Percentiles rank a stretch among this genome's conserved stretches.
Conservation (phyloP, 164 flowering plant genomes). For the Magnolia kwangsiensis region DNA sequence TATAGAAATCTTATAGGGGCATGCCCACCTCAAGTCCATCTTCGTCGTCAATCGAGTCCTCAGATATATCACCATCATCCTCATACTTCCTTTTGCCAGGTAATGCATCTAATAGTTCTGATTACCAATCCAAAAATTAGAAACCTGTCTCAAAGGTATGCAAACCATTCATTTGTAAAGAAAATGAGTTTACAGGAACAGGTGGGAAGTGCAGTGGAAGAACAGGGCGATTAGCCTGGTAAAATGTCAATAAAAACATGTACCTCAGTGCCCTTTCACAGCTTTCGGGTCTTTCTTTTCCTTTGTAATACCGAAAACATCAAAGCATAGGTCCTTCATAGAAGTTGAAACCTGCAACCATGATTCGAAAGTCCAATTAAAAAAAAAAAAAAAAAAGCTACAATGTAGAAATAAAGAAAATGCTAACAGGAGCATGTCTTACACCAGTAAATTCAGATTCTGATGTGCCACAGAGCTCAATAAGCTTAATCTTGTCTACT, state of each 20-base stretch:
- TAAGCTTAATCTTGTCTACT: constrained; percentile 79
- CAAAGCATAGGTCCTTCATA: constrained; percentile 87
- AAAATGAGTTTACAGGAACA: background rate
- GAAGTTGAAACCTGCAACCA: constrained; percentile 64
- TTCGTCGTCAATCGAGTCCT: constrained; percentile 50
- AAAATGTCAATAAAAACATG: background rate
- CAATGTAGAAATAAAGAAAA: background rate
- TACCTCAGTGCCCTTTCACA: constrained; percentile 88
- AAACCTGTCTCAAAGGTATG: background rate
- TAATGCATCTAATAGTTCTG: constrained; percentile 78
- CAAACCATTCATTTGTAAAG: background rate
- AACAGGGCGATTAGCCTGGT: background rate
- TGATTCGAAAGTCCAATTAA: background rate
- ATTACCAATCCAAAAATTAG: background rate
- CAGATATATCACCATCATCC: constrained; percentile 58
- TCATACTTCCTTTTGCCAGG: constrained; percentile 78
- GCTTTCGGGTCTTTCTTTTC: constrained; percentile 80
- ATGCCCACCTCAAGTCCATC: constrained; percentile 45
- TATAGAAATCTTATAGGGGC: too few species aligned
- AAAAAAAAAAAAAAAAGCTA: background rate
- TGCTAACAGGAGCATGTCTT: constrained; percentile 19
- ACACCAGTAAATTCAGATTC: constrained; percentile 80
- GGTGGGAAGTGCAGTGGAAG: background rate
- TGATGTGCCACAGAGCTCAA: constrained; percentile 86
- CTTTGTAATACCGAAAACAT: constrained; percentile 67